Conservation (phyloP, 1,284 basidiomycete genomes). For the Cryptococcus depauperatus region DNA sequence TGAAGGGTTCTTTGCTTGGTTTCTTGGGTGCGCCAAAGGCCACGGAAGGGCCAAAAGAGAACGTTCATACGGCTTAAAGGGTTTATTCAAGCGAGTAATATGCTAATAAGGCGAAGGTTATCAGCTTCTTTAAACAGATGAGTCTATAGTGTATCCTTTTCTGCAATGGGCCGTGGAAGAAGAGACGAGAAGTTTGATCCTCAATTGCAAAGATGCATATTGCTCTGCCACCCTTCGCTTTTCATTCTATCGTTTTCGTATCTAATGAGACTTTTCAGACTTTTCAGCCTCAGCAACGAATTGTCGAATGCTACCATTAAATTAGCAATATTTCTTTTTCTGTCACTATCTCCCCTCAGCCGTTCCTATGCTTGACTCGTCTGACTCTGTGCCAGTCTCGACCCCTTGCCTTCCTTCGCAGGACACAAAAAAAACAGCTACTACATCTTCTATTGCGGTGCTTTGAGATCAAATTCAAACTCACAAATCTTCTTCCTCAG, state of each 20-base stretch:
- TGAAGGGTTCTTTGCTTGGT: slow-evolving; percentile 49
- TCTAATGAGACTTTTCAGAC: slow-evolving; percentile 23
- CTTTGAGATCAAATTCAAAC: no score
- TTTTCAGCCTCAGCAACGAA: slow-evolving; percentile 43
- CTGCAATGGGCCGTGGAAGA: no score
- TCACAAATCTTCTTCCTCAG: slow-evolving; percentile 37
- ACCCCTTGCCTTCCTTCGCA: neutral
- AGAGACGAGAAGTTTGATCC: no score
- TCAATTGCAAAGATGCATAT: slow-evolving; percentile 9
- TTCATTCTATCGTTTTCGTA: neutral
- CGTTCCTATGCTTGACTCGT: neutral
- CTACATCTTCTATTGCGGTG: neutral
- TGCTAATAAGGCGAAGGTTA: neutral
- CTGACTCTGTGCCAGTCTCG: no score
- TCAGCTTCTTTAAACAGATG: neutral
- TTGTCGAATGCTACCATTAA: slow-evolving; percentile 43
- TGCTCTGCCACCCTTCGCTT: slow-evolving; percentile 9
- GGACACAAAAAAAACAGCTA: neutral
- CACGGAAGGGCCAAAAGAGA: slow-evolving; percentile 1
- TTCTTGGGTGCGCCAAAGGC: slow-evolving; percentile 20
- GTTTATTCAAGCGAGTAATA: slow-evolving; percentile 5
- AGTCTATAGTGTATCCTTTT: neutral
- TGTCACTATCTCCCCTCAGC: neutral
- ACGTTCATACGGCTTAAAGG: slow-evolving; percentile 30
- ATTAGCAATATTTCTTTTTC: no score